Base-by-base conservation (phyloP, 2,329 filamentous ascomycete species). In the Fusarium zealandicum region DNA sequence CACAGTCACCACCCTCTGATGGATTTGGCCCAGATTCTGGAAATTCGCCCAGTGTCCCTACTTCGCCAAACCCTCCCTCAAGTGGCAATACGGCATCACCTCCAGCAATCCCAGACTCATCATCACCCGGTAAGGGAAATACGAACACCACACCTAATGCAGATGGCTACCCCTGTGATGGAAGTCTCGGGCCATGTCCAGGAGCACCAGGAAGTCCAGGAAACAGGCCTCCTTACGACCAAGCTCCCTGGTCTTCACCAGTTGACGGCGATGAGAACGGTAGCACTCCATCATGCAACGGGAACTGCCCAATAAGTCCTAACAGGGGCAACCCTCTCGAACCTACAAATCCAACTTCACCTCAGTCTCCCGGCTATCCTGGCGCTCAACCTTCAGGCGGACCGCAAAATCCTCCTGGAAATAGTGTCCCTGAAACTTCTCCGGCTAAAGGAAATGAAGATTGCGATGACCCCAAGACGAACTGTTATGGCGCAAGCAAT, bases 241-340 rank as follows among this genome's bases (percentile, higher is more conserved):
- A 31, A 5, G 43, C 28, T 17, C 14, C 40, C 32, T 37, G n/a
- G 5, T 13, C 47, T 31, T 17, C 36, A 20, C 20, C 28, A 33
- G 14, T 12, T 13, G 25, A 14, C n/a, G 10, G 17, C 8, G 25
- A 3, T 13, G 10, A 14, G n/a, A 27, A 11, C n/a, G 28, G 25
- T 10, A 31, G 25, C 8, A 11, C 27, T 5, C 41, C 30, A 33
- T 38, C 37, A 30, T 56, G 47, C 27, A 33, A 36, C 6, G 52
- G 52, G 8, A 42, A 56, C 13, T 56, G 53, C 22, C 48, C 47
- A 3, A 27, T 10, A 20, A 53, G 33, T 10, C 31, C 52, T 13
- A 10, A 25, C 13, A 17, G 28, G 33, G 37, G 31, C n/a, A 39
- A 22, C 6, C 38, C 33, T 38, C 22, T 28, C 11, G 41, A 22